A percentile compares a stretch with the other conserved stretches of the same genome.
phyloP scores from a whole-genome alignment of 345 rosid species.

The Noccaea caerulescens region DNA sequence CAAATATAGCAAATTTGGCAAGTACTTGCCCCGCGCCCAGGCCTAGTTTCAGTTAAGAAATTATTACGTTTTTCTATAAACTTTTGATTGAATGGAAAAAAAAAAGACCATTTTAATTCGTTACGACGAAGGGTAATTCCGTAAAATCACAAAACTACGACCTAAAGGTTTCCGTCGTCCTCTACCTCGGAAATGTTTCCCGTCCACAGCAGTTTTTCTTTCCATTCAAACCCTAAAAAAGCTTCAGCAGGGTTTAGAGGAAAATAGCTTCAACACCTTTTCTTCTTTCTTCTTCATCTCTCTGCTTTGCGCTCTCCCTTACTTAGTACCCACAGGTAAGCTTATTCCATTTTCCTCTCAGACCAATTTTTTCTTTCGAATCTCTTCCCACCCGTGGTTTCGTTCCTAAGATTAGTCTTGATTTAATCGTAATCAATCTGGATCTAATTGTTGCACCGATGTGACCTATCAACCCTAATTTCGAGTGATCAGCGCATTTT shows the following conservation, averaged over 20 bases:
- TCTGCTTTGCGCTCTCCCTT: background rate
- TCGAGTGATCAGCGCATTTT: background rate
- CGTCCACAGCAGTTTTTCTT: background rate
- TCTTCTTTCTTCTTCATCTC: background rate
- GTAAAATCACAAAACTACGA: no score
- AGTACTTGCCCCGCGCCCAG: no score
- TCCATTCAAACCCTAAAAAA: constrained; percentile 5
- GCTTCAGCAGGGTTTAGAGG: constrained; percentile 6
- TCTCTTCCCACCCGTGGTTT: background rate
- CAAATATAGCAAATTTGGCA: no score
- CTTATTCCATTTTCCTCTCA: background rate
- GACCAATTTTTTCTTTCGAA: background rate
- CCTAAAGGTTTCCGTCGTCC: constrained; percentile 24
- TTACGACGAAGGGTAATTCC: no score
- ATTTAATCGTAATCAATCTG: background rate
- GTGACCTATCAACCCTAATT: constrained; percentile 8
- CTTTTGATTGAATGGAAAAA: no score
- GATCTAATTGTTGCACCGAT: background rate
- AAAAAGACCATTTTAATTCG: no score
- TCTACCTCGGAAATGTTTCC: constrained; percentile 1
- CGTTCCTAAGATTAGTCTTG: background rate
- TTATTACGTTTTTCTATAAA: no score
- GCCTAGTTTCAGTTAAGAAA: no score
- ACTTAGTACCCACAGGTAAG: constrained; percentile 5
- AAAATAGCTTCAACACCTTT: background rate